Conservation (phyloP, 2,329 filamentous ascomycete genomes). For the Neonectria hederae region DNA sequence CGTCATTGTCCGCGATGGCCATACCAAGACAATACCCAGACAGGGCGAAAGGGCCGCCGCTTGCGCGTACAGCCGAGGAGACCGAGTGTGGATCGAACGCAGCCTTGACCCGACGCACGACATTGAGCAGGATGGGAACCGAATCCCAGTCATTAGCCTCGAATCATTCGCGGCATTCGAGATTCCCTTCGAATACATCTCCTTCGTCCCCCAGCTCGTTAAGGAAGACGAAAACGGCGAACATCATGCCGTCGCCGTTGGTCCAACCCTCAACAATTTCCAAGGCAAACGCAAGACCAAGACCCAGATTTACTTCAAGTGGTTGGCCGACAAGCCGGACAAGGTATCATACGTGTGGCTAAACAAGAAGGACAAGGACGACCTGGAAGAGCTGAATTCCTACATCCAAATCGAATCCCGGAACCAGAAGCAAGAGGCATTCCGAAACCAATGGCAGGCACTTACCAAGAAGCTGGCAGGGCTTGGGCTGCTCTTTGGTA, state of each 20-base stretch:
- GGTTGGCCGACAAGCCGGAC: conserved; percentile 19
- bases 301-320: conserved; percentile 26
- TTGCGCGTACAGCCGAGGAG: conserved; percentile 25
- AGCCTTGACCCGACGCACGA: conserved; percentile 15
- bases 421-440: conserved; percentile 6
- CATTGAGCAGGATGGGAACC: conserved; percentile 11
- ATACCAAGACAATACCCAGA: conserved; percentile 14
- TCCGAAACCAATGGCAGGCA: conserved; percentile 24
- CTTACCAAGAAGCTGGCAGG: conserved; percentile 22
- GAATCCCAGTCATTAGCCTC: conserved; percentile 31
- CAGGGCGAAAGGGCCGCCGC: conserved; percentile 8
- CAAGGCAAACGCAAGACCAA: conserved; percentile 20
- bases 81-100: conserved; percentile 29
- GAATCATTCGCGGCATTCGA: conserved; percentile 23
- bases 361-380: conserved; percentile 18
- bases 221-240: conserved; percentile 11
- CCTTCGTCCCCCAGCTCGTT: conserved; percentile 28
- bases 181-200: conserved; percentile 27
- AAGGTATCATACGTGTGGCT: conserved; percentile 26
- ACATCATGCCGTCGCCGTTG: conserved; percentile 14
- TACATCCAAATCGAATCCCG: conserved; percentile 11
- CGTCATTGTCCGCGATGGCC: conserved; percentile 29
- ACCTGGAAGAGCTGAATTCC: conserved; percentile 15
- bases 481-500: conserved; percentile 27
- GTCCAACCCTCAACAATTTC: conserved; percentile 17